A percentile compares a stretch with the other conserved stretches of the same genome.
Conservation (phyloP, 73 alveolate genomes). For the Paramecium sonneborni region DNA sequence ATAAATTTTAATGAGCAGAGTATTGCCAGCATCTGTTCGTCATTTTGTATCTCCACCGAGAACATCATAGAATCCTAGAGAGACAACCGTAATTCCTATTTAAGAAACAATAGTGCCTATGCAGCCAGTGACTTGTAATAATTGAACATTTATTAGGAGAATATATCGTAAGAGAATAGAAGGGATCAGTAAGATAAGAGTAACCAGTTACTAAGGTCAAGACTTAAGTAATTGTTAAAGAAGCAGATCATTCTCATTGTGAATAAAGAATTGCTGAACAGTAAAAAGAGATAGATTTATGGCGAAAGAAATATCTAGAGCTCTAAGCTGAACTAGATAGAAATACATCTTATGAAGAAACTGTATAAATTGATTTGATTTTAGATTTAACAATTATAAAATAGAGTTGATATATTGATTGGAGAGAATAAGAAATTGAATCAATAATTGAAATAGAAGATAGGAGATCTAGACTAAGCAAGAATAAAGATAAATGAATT, state of each 20-base stretch:
- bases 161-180: slow-evolving; percentile 35
- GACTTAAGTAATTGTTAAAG: slow-evolving; percentile 10
- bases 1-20: slow-evolving; percentile 49
- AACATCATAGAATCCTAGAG: not conserved
- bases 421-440: slow-evolving; percentile 16
- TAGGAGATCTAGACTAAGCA: not conserved
- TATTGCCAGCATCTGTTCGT: not conserved
- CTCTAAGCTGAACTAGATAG: slow-evolving; percentile 40
- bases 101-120: slow-evolving; percentile 39
- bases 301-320: slow-evolving; percentile 51
- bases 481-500: not conserved
- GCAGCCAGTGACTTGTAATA: slow-evolving; percentile 36
- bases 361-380: not conserved
- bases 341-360: not conserved
- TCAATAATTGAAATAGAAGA: not conserved
- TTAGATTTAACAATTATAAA: not conserved
- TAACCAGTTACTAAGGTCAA: not conserved
- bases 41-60: slow-evolving; percentile 61
- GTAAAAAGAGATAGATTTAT: slow-evolving; percentile 5
- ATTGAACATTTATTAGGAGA: not conserved
- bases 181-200: not conserved
- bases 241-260: slow-evolving; percentile 53
- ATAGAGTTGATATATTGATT: slow-evolving; percentile 17
- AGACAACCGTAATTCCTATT: slow-evolving; percentile 46
- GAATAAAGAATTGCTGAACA: slow-evolving; percentile 19